A percentile compares a stretch with the other conserved stretches of the same genome.
Conservation (phyloP, 805 yeast species). For the Cyberlindnera xishuangbannaensis region DNA sequence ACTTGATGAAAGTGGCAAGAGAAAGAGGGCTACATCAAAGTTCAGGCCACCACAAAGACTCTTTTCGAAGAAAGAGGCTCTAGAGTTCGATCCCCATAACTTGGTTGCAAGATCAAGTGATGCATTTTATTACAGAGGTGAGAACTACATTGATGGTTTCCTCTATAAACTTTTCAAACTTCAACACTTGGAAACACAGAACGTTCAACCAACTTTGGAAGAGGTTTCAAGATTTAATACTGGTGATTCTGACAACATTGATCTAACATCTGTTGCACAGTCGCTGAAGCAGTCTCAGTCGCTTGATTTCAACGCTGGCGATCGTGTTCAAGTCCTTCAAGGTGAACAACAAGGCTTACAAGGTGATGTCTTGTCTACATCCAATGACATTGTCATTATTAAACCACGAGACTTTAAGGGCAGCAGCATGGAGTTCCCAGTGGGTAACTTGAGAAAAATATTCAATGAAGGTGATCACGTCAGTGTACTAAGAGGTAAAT, state of each 20-base stretch:
- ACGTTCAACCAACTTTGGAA: constrained; percentile 80
- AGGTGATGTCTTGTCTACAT: constrained; percentile 70
- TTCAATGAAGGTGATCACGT: constrained; percentile 94
- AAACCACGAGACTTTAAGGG: constrained; percentile 38
- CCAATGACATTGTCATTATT: constrained; percentile 55
- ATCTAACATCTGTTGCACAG: constrained; percentile 79
- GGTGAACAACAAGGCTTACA: constrained; percentile 92
- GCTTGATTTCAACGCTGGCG: constrained; percentile 82
- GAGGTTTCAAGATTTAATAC: constrained; percentile 79
- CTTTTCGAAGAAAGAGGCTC: constrained; percentile 85
- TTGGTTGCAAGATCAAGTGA: constrained; percentile 61
- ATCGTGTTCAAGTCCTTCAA: constrained; percentile 80
- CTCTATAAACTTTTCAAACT: constrained; percentile 81
- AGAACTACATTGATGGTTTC: constrained; percentile 87
- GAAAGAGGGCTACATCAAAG: constrained; percentile 52
- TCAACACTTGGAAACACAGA: constrained; percentile 72
- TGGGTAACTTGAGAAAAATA: constrained; percentile 73
- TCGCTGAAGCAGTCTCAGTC: constrained; percentile 62
- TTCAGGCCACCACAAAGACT: constrained; percentile 80
- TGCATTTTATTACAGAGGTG: constrained; percentile 72
- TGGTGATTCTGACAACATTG: constrained; percentile 74
- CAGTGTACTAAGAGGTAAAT: constrained; percentile 85
- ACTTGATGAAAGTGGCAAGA: constrained; percentile 46
- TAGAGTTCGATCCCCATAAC: constrained; percentile 71
- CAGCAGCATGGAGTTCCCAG: constrained; percentile 73